Evolutionary conservation across 257 asterid genomes (phyloP), one percentile per base, ranked within the genome.

Genomic region (Dorcoceras hygrometricum): DNA sequence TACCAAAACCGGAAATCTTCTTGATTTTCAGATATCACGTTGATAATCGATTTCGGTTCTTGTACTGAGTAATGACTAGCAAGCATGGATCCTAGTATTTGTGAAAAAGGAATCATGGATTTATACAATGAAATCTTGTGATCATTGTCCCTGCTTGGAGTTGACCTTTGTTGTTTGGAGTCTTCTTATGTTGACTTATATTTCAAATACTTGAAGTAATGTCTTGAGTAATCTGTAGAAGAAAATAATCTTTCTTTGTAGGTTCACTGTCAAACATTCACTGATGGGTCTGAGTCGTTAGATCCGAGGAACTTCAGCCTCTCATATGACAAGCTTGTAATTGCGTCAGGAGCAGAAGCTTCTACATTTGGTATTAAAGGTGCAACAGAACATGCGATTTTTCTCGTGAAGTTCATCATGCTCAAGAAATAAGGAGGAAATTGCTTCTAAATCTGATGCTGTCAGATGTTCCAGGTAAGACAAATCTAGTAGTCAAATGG

Each of bases 321-420:
- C 5, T 63, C 97, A 20, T 94, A 94, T 57, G 99, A 94, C 77
- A 94, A 94, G 83, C 77, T 94, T 71, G 83, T 94, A 22, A 83
- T 94, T 68, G 97, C 97, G 58, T 66, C 96, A 19, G 99, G 99
- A 65, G 99, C 99, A 63, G 77, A 90, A 70, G 96, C 99, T 19
- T 83, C 87, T 24, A 94, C 99, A 11, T 94, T 94, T 75, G 99
- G 99, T 9, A 94, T 94, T 65, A 85, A 75, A 74, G 99, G 99
- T 56, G 99, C 89, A 23, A 72, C 43, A 6, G 93, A 94, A 67
- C 92, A 87, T 34, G 99, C 97, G 0, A 84, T 76, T 51, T 94
- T 90, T 79, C 95, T 94, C 99, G 99, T 68, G 99, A 94, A 78
- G 99, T 94, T 77, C 79, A 85, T 73, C 97, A 94, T 76, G 99